Evolutionary conservation across 2,329 filamentous ascomycete genomes (phyloP).

Genomic region (Fusarium nurragi): DNA sequence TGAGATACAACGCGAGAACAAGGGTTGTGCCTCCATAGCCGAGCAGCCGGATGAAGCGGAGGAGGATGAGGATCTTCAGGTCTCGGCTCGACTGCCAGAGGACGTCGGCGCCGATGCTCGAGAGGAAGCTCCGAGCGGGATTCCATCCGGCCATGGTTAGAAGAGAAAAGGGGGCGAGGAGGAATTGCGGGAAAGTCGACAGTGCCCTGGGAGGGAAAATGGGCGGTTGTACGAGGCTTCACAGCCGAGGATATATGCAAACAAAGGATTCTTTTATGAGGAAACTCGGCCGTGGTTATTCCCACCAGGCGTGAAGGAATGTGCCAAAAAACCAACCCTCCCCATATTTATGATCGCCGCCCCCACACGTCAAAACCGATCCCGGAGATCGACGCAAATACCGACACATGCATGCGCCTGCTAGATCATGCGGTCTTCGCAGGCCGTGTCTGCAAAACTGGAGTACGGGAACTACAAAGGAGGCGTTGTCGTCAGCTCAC

Average conservation of each 20-base stretch:
- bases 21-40: constrained; percentile 39
- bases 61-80: constrained; percentile 33
- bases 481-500: neutral
- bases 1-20: constrained; percentile 37
- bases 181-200: neutral
- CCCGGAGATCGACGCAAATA: neutral
- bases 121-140: constrained; percentile 11
- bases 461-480: neutral
- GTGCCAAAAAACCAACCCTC: neutral
- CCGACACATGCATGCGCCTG: neutral
- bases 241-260: neutral
- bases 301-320: neutral
- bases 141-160: constrained; percentile 14
- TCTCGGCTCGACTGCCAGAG: constrained; percentile 35
- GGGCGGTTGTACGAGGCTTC: neutral
- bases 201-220: neutral
- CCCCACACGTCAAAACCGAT: neutral
- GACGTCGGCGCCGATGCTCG: constrained; percentile 31
- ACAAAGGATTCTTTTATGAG: neutral
- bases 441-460: neutral
- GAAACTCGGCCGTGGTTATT: neutral
- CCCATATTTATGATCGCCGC: neutral
- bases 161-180: neutral
- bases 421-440: constrained; percentile 8
- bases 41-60: constrained; percentile 33